Evolutionary conservation across 106 monocot species (phyloP).

Genomic region (Dendrobium catenatum): DNA sequence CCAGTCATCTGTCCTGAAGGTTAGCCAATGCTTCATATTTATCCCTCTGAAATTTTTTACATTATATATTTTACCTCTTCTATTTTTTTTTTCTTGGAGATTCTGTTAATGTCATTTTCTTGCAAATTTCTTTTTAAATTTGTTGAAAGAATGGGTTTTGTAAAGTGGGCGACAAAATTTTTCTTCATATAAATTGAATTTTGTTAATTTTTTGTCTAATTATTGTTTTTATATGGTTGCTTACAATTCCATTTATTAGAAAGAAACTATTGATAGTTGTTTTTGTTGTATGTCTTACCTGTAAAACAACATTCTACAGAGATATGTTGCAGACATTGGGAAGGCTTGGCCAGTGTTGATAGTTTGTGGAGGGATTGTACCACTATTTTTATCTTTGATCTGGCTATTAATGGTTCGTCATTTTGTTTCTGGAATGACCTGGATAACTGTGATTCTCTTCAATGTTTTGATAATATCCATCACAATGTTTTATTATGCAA

Average conservation of each 20-base stretch:
- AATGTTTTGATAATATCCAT: constrained; percentile 79
- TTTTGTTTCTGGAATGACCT: constrained; percentile 94
- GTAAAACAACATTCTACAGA: constrained; percentile 46
- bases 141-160: neutral
- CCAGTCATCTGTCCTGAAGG: constrained; percentile 89
- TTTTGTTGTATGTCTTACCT: neutral
- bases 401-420: constrained; percentile 93
- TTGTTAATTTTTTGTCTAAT: neutral
- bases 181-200: neutral
- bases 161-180: neutral
- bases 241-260: neutral
- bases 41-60: neutral
- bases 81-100: neutral
- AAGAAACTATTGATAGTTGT: neutral
- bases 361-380: constrained; percentile 90
- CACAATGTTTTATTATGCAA: constrained; percentile 88
- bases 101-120: neutral
- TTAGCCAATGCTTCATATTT: constrained; percentile 9
- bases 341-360: constrained; percentile 98
- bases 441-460: constrained; percentile 92
- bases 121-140: neutral
- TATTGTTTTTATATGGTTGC: neutral
- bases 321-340: constrained; percentile 94
- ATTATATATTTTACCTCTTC: neutral
- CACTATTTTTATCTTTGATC: constrained; percentile 83